These are phyloP conservation scores for Alternaria ventricosa DNA, from an alignment of 2,329 filamentous ascomycete genomes.

Conservation along the genomic window DNA sequence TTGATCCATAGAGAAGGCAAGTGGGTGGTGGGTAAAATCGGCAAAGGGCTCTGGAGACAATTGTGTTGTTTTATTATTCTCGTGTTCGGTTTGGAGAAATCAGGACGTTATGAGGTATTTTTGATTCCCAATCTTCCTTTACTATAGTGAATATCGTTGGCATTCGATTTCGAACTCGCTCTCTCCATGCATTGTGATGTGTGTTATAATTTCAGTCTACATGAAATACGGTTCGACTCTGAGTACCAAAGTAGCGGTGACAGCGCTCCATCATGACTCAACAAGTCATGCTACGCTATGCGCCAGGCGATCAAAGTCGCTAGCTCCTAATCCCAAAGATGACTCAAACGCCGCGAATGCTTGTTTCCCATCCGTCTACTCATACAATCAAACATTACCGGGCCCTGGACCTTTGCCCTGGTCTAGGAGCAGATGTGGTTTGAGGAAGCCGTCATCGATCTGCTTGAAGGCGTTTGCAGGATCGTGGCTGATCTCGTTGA, in stretches of 20 bases:
- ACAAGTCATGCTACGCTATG: not conserved
- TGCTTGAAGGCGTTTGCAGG: constrained; percentile 89
- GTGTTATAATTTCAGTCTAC: not conserved
- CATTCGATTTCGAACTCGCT: not conserved
- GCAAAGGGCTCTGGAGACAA: not conserved
- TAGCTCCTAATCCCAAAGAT: not conserved
- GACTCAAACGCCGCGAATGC: constrained; percentile 6
- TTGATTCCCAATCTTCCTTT: not conserved
- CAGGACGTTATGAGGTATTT: not conserved
- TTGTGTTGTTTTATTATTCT: not conserved
- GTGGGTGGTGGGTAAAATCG: not conserved
- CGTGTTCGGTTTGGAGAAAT: not conserved
- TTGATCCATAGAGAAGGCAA: not conserved
- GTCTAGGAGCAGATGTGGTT: constrained; percentile 86
- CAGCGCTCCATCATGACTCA: not conserved
- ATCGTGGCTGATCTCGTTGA: constrained; percentile 80
- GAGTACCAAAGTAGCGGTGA: not conserved
- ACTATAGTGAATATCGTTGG: not conserved
- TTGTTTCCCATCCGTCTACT: not conserved
- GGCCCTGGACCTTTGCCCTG: constrained; percentile 52
- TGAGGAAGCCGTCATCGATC: constrained; percentile 94
- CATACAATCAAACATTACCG: constrained; percentile 39
- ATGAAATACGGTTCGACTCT: not conserved
- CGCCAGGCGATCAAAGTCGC: not conserved
- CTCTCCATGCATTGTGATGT: not conserved